These are phyloP conservation scores for Eutypa lata DNA, from an alignment of 2,329 filamentous ascomycete genomes.

Conservation along the genomic window DNA sequence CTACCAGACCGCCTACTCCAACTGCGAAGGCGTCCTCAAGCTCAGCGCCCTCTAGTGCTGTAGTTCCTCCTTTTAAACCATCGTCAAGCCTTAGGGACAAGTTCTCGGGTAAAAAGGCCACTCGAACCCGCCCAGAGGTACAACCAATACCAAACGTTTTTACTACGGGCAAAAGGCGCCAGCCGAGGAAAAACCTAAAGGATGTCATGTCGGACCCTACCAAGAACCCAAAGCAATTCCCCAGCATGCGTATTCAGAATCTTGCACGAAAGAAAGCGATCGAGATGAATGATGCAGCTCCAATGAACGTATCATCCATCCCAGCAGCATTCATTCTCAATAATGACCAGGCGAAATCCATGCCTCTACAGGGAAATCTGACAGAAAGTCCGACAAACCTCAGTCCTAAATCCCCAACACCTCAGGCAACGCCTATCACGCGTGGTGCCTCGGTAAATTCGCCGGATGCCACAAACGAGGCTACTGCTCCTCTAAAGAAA, in stretches of 20 bases:
- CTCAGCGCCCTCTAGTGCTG: not conserved
- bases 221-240: slow-evolving; percentile 39
- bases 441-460: slow-evolving; percentile 10
- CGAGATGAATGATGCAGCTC: slow-evolving; percentile 40
- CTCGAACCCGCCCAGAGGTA: slow-evolving; percentile 16
- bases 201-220: slow-evolving; percentile 39
- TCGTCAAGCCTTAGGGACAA: slow-evolving; percentile 16
- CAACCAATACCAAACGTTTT: slow-evolving; percentile 41
- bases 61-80: slow-evolving; percentile 7
- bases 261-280: slow-evolving; percentile 40
- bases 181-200: slow-evolving; percentile 32
- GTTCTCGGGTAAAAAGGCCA: slow-evolving; percentile 23
- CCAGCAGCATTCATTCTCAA: slow-evolving; percentile 26
- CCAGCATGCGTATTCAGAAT: slow-evolving; percentile 33
- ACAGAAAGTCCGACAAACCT: not conserved
- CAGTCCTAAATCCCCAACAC: not conserved
- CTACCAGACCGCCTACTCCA: slow-evolving; percentile 2
- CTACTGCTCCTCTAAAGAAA: slow-evolving; percentile 17
- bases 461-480: not conserved
- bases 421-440: slow-evolving; percentile 3
- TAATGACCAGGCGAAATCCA: slow-evolving; percentile 11
- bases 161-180: slow-evolving; percentile 36
- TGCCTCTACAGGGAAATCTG: slow-evolving; percentile 4
- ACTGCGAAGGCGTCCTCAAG: slow-evolving; percentile 3
- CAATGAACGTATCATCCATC: slow-evolving; percentile 34